Evolutionary conservation across 2,329 filamentous ascomycete genomes (phyloP).

Genomic region (Colletotrichum scovillei): DNA sequence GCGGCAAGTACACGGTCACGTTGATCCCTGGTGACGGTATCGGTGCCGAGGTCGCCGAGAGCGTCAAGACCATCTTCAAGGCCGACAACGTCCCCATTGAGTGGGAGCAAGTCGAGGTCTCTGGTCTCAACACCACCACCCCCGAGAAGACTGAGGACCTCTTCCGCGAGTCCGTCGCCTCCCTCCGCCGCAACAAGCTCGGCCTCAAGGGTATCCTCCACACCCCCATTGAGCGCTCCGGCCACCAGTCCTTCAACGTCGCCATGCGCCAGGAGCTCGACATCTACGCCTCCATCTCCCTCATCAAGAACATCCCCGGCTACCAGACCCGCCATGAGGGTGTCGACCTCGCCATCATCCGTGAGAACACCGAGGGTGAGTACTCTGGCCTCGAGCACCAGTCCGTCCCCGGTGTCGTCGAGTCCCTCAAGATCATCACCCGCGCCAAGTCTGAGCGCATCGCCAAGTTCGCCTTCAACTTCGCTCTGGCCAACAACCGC

Average conservation of each 20-base stretch:
- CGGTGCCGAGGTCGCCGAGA: conserved; percentile 96
- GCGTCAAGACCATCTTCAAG: conserved; percentile 99
- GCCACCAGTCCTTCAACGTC: conserved; percentile 99
- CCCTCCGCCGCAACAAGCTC: conserved; percentile 97
- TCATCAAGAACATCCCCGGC: conserved; percentile 99
- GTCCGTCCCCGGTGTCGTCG: conserved; percentile 94
- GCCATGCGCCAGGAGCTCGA: conserved; percentile 98
- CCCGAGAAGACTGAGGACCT: conserved; percentile 89
- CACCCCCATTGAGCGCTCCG: conserved; percentile 95
- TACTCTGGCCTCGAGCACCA: conserved; percentile 99
- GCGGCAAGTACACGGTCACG: conserved; percentile 99
- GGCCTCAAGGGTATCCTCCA: conserved; percentile 99
- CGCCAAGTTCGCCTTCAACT: conserved; percentile 97
- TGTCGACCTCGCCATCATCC: conserved; percentile 99
- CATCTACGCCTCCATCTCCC: conserved; percentile 97
- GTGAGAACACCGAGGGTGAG: conserved; percentile 99
- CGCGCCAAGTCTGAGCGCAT: conserved; percentile 99
- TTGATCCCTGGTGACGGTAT: conserved; percentile 99
- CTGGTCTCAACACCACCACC: conserved; percentile 85
- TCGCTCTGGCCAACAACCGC: conserved; percentile 97
- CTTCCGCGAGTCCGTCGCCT: conserved; percentile 95
- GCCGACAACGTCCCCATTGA: conserved; percentile 98
- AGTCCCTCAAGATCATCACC: conserved; percentile 99
- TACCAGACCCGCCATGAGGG: conserved; percentile 97
- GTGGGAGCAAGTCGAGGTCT: conserved; percentile 98